Evolutionary conservation across 495 filamentous ascomycete species (phyloP).

Genomic region (Daldinia decipiens): DNA sequence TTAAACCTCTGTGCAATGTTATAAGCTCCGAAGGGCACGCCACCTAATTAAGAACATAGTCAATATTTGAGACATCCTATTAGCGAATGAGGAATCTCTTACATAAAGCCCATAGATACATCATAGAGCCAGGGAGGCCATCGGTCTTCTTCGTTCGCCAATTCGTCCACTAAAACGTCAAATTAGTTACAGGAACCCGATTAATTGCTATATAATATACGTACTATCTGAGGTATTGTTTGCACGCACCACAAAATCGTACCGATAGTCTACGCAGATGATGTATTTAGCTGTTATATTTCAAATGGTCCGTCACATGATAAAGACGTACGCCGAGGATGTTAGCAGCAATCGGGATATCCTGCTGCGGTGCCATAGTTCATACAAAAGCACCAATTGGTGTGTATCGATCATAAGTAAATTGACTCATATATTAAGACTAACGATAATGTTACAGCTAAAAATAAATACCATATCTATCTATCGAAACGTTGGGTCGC

Average conservation of each 20-base stretch:
- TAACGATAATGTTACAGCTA: neutral
- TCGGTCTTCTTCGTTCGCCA: constrained; percentile 76
- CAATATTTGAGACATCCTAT: constrained; percentile 10
- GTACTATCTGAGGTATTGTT: constrained; percentile 46
- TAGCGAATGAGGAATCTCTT: constrained; percentile 28
- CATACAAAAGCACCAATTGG: neutral
- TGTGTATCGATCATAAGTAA: neutral
- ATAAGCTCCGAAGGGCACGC: constrained; percentile 59
- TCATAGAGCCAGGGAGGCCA: constrained; percentile 76
- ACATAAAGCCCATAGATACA: constrained; percentile 79
- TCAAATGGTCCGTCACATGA: neutral
- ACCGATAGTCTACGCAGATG: constrained; percentile 39
- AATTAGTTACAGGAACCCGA: neutral
- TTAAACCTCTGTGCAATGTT: constrained; percentile 71
- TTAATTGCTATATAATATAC: constrained; percentile 1
- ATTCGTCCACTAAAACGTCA: constrained; percentile 66
- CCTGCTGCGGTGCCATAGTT: constrained; percentile 56
- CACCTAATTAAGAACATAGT: constrained; percentile 46
- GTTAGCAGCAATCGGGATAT: constrained; percentile 60
- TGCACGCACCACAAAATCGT: constrained; percentile 61
- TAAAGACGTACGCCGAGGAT: constrained; percentile 58
- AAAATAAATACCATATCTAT: neutral
- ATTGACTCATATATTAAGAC: neutral
- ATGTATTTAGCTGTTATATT: neutral
- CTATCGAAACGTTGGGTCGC: neutral